These are phyloP conservation scores for Microthlaspi erraticum DNA, from an alignment of 345 rosid genomes.

Conservation along the genomic window DNA sequence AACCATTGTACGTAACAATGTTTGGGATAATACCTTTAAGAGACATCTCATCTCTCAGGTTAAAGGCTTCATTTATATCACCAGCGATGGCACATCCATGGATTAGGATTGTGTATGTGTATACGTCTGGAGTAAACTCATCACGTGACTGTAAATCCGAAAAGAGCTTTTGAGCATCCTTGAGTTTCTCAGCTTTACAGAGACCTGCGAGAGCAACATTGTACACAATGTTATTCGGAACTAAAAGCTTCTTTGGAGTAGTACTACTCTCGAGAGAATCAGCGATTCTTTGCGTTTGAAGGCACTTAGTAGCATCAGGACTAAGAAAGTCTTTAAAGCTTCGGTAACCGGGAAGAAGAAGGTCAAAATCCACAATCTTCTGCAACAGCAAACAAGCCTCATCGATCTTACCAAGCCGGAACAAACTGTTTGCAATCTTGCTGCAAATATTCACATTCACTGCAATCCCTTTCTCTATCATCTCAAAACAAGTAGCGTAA, in stretches of 20 bases:
- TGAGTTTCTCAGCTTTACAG: constrained; percentile 68
- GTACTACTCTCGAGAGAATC: constrained; percentile 47
- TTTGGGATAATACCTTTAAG: constrained; percentile 59
- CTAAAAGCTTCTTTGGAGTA: constrained; percentile 46
- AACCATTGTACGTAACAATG: constrained; percentile 65
- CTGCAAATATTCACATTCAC: constrained; percentile 64
- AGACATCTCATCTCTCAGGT: constrained; percentile 70
- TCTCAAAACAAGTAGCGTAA: constrained; percentile 57
- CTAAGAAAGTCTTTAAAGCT: constrained; percentile 42
- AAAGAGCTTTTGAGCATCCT: constrained; percentile 61
- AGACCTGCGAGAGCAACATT: constrained; percentile 73
- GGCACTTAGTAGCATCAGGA: constrained; percentile 33
- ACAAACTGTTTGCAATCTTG: constrained; percentile 69
- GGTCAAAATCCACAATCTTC: constrained; percentile 61
- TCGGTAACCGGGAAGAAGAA: constrained; percentile 44
- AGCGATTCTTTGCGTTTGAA: constrained; percentile 54
- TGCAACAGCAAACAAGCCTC: constrained; percentile 70
- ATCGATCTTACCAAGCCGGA: constrained; percentile 57
- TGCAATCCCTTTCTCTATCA: constrained; percentile 63
- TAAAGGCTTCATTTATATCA: constrained; percentile 69
- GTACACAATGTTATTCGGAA: constrained; percentile 63
- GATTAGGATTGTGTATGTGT: constrained; percentile 64
- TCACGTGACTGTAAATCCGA: constrained; percentile 47
- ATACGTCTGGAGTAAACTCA: constrained; percentile 66
- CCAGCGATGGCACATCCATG: constrained; percentile 66